Base-by-base conservation (phyloP, 2,329 filamentous ascomycete genomes). In the Ceratocystis destructans region DNA sequence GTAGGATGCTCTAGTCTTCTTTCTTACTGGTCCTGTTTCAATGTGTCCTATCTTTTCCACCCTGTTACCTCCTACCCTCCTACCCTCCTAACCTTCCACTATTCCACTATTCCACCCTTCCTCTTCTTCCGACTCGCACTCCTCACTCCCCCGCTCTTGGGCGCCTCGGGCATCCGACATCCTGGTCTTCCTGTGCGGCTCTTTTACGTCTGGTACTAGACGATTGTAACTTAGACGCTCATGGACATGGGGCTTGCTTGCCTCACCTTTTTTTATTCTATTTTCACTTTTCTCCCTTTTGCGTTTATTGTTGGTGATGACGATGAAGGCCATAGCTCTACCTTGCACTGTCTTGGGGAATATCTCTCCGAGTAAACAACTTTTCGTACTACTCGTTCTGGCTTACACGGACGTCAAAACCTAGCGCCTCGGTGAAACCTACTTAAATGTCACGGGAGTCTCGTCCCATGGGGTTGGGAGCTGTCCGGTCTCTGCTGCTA, bases 261-360 rank as follows among this genome's bases (percentile, higher is more conserved):
- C 28, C 28, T 33, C 17, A 28, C n/a, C 20, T 7, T 22, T n/a
- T 20, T 17, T 57, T 12, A 17, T 15, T n/a, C 31, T n/a, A 50
- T 50, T 50, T 41, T 41, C 10, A 41, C 3, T 41, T 12, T 41
- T 41, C 37, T 41, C 37, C 48, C 7, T 10, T 59, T 33, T 59
- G 55, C 55, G 55, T n/a, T n/a, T 37, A 59, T 59, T 59, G 12
- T 59, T 59, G 55, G 55, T 33, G 55, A 59, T n/a, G 28, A 33
- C 33, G 55, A 59, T 59, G 55, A 33, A 59, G 55, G 55, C 55
- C 55, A 59, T 59, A 59, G 28, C 55, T 59, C 33, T 59, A 15
- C 37, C 55, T 37, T 59, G 28, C 55, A 37, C 37, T 12, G 25
- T 37, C 55, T 59, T 31, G 55, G 31, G 28, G 55, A n/a, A n/a